Evolutionary conservation across 2,329 filamentous ascomycete genomes (phyloP).

Genomic region (Penicillium sp.): DNA sequence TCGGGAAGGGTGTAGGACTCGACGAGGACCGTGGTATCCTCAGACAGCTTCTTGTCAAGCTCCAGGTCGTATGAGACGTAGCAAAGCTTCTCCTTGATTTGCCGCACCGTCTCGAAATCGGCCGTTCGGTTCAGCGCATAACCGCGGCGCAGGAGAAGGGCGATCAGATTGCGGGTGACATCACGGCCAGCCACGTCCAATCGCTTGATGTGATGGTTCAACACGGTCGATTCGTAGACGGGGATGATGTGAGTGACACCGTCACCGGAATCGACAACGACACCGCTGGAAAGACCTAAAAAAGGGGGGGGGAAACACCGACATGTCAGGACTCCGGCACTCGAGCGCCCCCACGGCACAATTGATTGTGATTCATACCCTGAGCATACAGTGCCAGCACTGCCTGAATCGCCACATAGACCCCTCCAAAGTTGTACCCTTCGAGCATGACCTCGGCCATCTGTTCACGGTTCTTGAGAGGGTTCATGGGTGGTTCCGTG

Average conservation of each 20-base stretch:
- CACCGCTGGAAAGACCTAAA: slow-evolving; percentile 75
- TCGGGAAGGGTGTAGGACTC: slow-evolving; percentile 97
- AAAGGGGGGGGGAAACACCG: slow-evolving; percentile 4
- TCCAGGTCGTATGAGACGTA: slow-evolving; percentile 98
- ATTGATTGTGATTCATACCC: slow-evolving; percentile 49
- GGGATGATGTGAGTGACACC: slow-evolving; percentile 98
- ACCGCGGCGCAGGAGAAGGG: slow-evolving; percentile 82
- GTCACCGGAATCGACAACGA: slow-evolving; percentile 98
- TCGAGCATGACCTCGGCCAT: slow-evolving; percentile 99
- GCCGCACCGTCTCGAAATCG: slow-evolving; percentile 96
- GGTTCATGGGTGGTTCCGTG: slow-evolving; percentile 97
- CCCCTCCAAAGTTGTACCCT: slow-evolving; percentile 88
- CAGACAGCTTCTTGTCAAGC: slow-evolving; percentile 88
- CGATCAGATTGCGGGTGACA: slow-evolving; percentile 97
- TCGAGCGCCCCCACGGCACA: not conserved
- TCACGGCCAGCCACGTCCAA: slow-evolving; percentile 94
- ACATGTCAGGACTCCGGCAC: not conserved
- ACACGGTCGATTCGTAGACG: slow-evolving; percentile 94
- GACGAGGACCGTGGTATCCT: slow-evolving; percentile 94
- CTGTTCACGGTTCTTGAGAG: slow-evolving; percentile 89
- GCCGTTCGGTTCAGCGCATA: slow-evolving; percentile 97
- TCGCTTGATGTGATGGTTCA: slow-evolving; percentile 91
- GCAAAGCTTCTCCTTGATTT: slow-evolving; percentile 99
- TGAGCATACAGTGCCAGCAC: slow-evolving; percentile 94
- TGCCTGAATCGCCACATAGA: slow-evolving; percentile 97